phyloP scores from a whole-genome alignment of 148 eudicot species.

The Rhododendron ovatum region DNA sequence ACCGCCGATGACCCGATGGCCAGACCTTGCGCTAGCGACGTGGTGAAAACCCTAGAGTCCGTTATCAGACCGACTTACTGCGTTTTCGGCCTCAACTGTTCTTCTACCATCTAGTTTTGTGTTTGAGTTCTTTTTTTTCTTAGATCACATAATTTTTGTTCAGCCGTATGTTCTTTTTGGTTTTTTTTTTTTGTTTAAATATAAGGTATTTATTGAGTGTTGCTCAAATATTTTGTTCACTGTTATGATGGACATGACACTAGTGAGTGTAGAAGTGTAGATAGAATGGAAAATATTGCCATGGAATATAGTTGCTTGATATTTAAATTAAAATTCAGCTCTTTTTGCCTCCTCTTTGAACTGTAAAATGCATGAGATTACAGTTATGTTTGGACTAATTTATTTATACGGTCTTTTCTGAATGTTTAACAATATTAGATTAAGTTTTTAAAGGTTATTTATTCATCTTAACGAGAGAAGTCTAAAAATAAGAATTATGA shows the following conservation, averaged over 20 bases:
- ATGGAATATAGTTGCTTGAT: neutral
- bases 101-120: constrained; percentile 22
- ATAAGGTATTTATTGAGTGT: constrained; percentile 14
- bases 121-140: neutral
- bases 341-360: neutral
- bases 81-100: constrained; percentile 33
- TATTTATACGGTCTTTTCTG: neutral
- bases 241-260: constrained; percentile 15
- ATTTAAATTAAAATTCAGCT: neutral
- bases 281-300: constrained; percentile 12
- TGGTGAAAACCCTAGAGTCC: constrained; percentile 48
- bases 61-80: constrained; percentile 33
- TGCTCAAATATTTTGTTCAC: constrained; percentile 18
- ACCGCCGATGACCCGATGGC: constrained; percentile 55
- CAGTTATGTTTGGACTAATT: neutral
- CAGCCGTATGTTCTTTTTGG: neutral
- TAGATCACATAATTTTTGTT: constrained; percentile 15
- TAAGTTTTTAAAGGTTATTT: neutral
- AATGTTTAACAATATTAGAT: neutral
- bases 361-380: neutral
- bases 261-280: constrained; percentile 28
- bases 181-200: neutral
- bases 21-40: constrained; percentile 53
- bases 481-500: neutral
- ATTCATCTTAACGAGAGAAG: neutral